Evolutionary conservation across 192 early-diverging fungal genomes (phyloP).

Genomic region (Coemansia sp.): DNA sequence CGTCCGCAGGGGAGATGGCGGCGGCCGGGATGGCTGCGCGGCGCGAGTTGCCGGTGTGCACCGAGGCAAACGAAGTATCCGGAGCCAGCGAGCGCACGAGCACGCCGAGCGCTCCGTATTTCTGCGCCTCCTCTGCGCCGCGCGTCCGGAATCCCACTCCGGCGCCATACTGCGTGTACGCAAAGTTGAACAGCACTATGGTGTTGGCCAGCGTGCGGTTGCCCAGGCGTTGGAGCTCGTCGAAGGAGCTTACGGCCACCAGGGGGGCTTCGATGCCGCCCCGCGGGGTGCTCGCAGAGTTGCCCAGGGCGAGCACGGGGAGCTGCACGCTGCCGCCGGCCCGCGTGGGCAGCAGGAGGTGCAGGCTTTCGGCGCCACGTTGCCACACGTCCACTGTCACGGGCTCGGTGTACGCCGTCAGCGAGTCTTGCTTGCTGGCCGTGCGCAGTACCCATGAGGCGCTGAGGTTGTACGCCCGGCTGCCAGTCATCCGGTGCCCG

Average conservation of each 20-base stretch:
- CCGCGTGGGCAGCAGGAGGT: constrained; percentile 52
- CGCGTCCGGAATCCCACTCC: constrained; percentile 21
- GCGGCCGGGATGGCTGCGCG: constrained; percentile 56
- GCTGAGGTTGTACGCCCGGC: constrained; percentile 51
- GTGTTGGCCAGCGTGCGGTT: constrained; percentile 41
- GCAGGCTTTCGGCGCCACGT: constrained; percentile 57
- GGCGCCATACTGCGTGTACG: constrained; percentile 29
- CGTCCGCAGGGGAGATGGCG: constrained; percentile 56
- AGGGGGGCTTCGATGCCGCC: constrained; percentile 53
- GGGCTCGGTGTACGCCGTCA: constrained; percentile 56
- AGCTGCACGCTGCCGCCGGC: constrained; percentile 42
- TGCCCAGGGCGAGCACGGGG: constrained; percentile 55
- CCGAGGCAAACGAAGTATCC: constrained; percentile 47
- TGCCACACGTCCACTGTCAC: constrained; percentile 55
- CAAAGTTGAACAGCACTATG: constrained; percentile 55
- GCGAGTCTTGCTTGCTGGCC: constrained; percentile 33
- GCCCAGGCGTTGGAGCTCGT: constrained; percentile 49
- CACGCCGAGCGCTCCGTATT: constrained; percentile 55
- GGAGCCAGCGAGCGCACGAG: constrained; percentile 54
- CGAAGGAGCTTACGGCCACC: constrained; percentile 53
- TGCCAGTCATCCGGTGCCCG: constrained; percentile 57
- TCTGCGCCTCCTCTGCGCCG: constrained; percentile 35
- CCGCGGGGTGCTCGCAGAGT: constrained; percentile 47
- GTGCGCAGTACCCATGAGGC: constrained; percentile 57
- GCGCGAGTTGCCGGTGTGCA: constrained; percentile 56